Conservation (phyloP, 2,329 filamentous ascomycete species). For the Ophiostoma populinum region DNA sequence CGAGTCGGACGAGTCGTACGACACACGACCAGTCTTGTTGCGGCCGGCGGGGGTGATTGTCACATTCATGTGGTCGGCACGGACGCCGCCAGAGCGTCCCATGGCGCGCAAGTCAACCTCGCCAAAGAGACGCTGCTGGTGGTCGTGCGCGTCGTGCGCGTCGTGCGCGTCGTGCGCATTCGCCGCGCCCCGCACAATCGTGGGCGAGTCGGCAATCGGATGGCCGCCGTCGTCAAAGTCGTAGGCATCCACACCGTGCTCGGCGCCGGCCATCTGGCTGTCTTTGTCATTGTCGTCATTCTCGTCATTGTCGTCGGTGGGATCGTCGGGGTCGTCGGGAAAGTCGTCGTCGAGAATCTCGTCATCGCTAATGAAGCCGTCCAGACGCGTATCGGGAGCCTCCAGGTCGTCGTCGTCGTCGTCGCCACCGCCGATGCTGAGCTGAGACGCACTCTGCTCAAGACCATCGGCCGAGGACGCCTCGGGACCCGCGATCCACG, state of each 20-base stretch:
- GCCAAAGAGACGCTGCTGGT: conserved; percentile 29
- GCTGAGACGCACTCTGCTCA: conserved; percentile 41
- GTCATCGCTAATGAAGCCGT: conserved; percentile 13
- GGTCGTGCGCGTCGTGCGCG: no score
- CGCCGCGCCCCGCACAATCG: background rate
- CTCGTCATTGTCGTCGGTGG: no score
- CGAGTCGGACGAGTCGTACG: conserved; percentile 28
- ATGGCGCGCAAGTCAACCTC: conserved; percentile 36
- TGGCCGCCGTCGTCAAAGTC: conserved; percentile 14
- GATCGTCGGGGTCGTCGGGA: background rate
- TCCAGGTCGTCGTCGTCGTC: conserved; percentile 21
- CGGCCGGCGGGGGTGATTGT: conserved; percentile 17
- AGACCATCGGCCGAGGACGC: conserved; percentile 39
- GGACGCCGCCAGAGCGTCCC: conserved; percentile 34
- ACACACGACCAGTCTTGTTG: conserved; percentile 21
- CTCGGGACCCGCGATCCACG: conserved; percentile 44
- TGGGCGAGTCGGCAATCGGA: background rate
- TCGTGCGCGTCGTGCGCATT: no score
- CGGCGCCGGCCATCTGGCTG: conserved; percentile 47
- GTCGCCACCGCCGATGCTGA: conserved; percentile 43
- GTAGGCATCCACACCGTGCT: no score
- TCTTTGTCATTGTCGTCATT: conserved; percentile 11
- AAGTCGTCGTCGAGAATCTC: conserved; percentile 16
- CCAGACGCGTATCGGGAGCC: conserved; percentile 1
- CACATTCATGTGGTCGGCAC: conserved; percentile 30